A percentile compares a stretch with the other conserved stretches of the same genome.
Evolutionary conservation across 441 rosid species (phyloP).

Genomic region (Populus tomentosa): DNA sequence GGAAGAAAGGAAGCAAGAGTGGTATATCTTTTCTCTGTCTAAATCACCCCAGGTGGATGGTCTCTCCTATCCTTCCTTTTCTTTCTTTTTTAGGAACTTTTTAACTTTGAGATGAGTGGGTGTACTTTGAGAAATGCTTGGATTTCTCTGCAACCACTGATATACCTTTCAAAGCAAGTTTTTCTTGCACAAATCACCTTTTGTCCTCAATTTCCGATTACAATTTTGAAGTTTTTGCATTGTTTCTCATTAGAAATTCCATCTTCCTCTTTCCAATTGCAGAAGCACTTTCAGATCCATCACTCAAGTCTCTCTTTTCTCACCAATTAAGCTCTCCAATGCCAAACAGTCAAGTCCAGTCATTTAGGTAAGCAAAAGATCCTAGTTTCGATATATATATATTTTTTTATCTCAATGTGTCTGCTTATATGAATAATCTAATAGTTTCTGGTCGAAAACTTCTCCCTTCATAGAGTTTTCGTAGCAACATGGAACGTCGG

Average conservation of each 20-base stretch:
- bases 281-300: constrained; percentile 43
- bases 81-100: neutral
- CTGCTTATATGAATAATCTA: neutral
- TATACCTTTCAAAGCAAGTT: constrained; percentile 17
- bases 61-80: neutral
- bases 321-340: constrained; percentile 32
- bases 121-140: constrained; percentile 18
- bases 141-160: constrained; percentile 17
- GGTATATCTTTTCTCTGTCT: constrained; percentile 8
- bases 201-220: neutral
- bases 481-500: constrained; percentile 98
- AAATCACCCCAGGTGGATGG: constrained; percentile 5
- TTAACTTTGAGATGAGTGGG: neutral
- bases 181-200: constrained; percentile 3
- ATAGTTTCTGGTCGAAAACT: neutral
- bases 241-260: constrained; percentile 8
- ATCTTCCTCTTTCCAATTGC: constrained; percentile 23
- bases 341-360: constrained; percentile 38
- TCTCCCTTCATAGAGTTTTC: constrained; percentile 46
- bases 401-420: neutral
- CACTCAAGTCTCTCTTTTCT: constrained; percentile 40
- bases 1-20: constrained; percentile 24
- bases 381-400: neutral
- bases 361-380: constrained; percentile 45
- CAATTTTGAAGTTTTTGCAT: neutral